A percentile compares a stretch with the other conserved stretches of the same genome.
Evolutionary conservation across 345 rosid genomes (phyloP).

Genomic region (Excoecaria agallocha): DNA sequence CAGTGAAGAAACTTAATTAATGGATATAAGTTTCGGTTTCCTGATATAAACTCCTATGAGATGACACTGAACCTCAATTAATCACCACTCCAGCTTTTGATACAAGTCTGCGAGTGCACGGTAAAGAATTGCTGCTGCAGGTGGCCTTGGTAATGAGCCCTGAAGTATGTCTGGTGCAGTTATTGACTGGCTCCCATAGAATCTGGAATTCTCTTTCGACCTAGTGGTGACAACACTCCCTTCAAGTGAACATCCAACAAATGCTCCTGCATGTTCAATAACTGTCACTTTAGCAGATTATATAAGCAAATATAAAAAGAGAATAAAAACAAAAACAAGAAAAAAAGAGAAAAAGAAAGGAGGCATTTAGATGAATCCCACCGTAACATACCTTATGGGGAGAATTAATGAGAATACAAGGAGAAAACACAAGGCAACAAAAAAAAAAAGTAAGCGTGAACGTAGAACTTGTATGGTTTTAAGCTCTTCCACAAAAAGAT

Average conservation of each 20-base stretch:
- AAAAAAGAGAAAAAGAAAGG: too few species aligned
- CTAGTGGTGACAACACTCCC: conserved; percentile 81
- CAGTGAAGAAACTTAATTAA: neutral
- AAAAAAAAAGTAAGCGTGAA: neutral
- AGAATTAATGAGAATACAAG: too few species aligned
- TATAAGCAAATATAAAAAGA: neutral
- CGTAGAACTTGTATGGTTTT: neutral
- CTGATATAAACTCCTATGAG: neutral
- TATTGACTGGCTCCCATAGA: conserved; percentile 84
- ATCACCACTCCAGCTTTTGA: conserved; percentile 53
- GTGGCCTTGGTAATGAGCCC: conserved; percentile 75
- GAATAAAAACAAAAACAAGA: neutral
- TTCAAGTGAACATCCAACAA: conserved; percentile 89
- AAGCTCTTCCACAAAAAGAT: neutral
- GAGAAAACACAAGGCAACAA: neutral
- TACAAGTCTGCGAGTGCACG: conserved; percentile 68
- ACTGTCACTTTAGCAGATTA: neutral
- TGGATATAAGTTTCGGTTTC: neutral
- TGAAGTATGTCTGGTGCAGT: conserved; percentile 71
- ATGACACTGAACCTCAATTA: neutral
- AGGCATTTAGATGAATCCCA: neutral
- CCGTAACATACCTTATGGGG: too few species aligned
- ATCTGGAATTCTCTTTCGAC: conserved; percentile 62
- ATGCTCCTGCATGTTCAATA: conserved; percentile 60
- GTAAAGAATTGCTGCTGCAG: conserved; percentile 81